Evolutionary conservation across 192 early-diverging fungal species (phyloP).

Genomic region (Dissophora ornata): DNA sequence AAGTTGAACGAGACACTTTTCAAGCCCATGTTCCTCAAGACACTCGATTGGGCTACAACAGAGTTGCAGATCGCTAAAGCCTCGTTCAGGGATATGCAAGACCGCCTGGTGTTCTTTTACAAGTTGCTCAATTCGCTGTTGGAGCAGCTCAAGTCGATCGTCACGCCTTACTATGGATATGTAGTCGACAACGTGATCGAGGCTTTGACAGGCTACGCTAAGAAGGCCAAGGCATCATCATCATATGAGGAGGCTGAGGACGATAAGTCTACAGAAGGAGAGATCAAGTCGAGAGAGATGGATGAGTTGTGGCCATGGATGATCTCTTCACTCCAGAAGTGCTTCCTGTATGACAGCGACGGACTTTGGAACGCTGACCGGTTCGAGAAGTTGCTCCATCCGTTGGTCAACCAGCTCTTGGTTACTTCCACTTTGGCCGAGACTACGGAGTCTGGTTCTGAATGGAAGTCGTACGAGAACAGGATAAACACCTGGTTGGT

Average conservation of each 20-base stretch:
- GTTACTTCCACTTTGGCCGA: slow-evolving; percentile 58
- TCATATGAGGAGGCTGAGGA: slow-evolving; percentile 25
- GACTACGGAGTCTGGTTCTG: not conserved
- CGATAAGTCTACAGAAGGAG: slow-evolving; percentile 28
- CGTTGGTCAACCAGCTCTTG: slow-evolving; percentile 81
- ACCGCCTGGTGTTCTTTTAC: slow-evolving; percentile 58
- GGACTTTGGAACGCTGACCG: slow-evolving; percentile 78
- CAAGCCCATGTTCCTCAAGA: slow-evolving; percentile 91
- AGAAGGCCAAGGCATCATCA: slow-evolving; percentile 24
- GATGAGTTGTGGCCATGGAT: slow-evolving; percentile 79
- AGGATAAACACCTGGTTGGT: slow-evolving; percentile 74
- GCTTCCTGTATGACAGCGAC: slow-evolving; percentile 72
- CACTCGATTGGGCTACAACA: slow-evolving; percentile 80
- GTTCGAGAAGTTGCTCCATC: slow-evolving; percentile 79
- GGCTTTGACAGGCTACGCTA: slow-evolving; percentile 64
- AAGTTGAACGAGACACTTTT: slow-evolving; percentile 95
- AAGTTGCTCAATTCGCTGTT: slow-evolving; percentile 55
- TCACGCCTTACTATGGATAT: slow-evolving; percentile 83
- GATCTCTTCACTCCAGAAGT: slow-evolving; percentile 74
- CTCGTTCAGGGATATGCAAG: slow-evolving; percentile 33
- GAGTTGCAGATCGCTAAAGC: slow-evolving; percentile 51
- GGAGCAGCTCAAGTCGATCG: slow-evolving; percentile 62
- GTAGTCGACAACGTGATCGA: slow-evolving; percentile 76
- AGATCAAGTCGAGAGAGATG: slow-evolving; percentile 51
- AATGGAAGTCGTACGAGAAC: slow-evolving; percentile 58